Percentiles rank a stretch among this genome's conserved stretches.
phyloP scores from a whole-genome alignment of 106 monocot genomes.

The Gastrodia elata region DNA sequence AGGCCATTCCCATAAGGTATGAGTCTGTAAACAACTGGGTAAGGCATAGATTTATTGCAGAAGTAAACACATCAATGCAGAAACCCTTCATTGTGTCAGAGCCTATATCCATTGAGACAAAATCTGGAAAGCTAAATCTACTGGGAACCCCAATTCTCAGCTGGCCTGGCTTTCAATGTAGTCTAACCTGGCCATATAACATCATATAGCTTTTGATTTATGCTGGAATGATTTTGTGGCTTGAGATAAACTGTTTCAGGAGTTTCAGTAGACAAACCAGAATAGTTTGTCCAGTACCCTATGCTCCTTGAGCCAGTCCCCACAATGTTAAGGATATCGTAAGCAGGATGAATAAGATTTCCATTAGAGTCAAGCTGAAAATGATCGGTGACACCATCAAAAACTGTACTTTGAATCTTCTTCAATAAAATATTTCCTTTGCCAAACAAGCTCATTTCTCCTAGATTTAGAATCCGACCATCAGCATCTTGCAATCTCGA shows the following conservation, averaged over 20 bases:
- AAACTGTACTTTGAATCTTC: conserved; percentile 36
- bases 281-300: conserved; percentile 73
- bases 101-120: conserved; percentile 34
- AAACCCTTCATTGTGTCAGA: conserved; percentile 42
- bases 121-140: conserved; percentile 47
- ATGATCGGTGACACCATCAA: conserved; percentile 50
- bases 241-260: conserved; percentile 46
- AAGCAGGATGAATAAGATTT: conserved; percentile 55
- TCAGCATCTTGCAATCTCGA: conserved; percentile 36
- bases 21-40: conserved; percentile 56
- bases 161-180: conserved; percentile 33
- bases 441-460: conserved; percentile 34
- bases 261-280: conserved; percentile 42
- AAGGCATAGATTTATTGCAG: conserved; percentile 63
- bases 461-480: conserved; percentile 30
- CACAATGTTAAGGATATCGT: conserved; percentile 62
- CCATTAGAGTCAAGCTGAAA: conserved; percentile 44
- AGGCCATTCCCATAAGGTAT: conserved; percentile 56
- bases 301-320: conserved; percentile 35
- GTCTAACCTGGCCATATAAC: conserved; percentile 71
- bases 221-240: conserved; percentile 26
- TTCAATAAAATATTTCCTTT: conserved; percentile 36
- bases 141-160: conserved; percentile 68
- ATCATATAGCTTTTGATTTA: conserved; percentile 35
- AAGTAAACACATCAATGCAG: conserved; percentile 69